Conservation (phyloP, 495 filamentous ascomycete genomes). For the Xylaria bambusicola region DNA sequence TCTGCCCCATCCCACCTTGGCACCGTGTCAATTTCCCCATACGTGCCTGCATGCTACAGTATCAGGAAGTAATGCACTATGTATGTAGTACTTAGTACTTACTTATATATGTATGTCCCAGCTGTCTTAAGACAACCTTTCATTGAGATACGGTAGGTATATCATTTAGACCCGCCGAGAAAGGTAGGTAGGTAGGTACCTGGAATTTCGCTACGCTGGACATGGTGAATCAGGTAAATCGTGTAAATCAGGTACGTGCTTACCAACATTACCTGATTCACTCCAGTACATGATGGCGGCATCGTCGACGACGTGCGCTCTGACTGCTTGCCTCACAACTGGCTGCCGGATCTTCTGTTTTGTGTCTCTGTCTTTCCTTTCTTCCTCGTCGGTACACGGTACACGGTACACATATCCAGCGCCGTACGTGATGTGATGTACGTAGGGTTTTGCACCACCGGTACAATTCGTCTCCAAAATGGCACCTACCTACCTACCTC, state of each 20-base stretch:
- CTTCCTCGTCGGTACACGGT: background rate
- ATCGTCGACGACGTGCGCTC: background rate
- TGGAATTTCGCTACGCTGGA: background rate
- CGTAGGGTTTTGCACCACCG: background rate
- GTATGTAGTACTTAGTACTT: no score
- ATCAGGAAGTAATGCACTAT: no score
- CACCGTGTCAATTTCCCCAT: conserved; percentile 23
- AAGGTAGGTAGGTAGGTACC: no score
- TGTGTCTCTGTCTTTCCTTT: no score
- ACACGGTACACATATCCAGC: no score
- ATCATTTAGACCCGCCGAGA: conserved; percentile 14
- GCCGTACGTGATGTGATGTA: no score
- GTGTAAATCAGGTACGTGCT: no score
- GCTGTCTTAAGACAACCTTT: conserved; percentile 7
- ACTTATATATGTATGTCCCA: conserved; percentile 11
- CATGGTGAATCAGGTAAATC: no score
- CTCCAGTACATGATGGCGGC: no score
- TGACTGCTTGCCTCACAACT: conserved; percentile 12
- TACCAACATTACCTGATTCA: no score
- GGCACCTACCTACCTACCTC: no score
- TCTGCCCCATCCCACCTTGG: conserved; percentile 37
- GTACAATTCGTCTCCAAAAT: background rate
- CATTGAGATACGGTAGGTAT: background rate
- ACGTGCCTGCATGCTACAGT: no score
- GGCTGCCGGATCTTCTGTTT: conserved; percentile 7